These are phyloP conservation scores for Rubus parviflorus DNA, from an alignment of 306 rosid species.

Conservation along the genomic window DNA sequence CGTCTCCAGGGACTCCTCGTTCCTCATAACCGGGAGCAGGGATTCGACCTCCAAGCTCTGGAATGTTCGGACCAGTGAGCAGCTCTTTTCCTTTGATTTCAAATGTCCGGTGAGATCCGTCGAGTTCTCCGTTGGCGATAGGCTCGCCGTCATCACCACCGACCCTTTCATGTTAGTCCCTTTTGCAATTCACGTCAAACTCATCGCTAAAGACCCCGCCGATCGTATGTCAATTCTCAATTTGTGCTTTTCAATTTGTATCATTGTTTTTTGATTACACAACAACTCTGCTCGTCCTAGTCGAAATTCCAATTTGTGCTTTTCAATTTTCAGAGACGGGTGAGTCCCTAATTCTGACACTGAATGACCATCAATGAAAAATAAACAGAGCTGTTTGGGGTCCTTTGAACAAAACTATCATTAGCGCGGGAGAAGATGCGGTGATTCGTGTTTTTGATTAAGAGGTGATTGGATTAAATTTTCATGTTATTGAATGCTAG, in stretches of 20 bases:
- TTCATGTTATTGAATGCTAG: not conserved
- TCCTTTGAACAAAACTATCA: constrained; percentile 68
- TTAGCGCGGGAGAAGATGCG: constrained; percentile 87
- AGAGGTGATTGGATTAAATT: constrained; percentile 43
- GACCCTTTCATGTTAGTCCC: constrained; percentile 71
- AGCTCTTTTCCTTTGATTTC: constrained; percentile 59
- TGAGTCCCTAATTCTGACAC: constrained; percentile 52
- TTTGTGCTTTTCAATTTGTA: no score
- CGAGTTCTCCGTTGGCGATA: constrained; percentile 62
- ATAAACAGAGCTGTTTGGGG: constrained; percentile 95
- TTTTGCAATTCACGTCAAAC: constrained; percentile 69
- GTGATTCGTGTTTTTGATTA: constrained; percentile 81
- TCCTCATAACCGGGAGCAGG: constrained; percentile 73
- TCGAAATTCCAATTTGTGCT: no score
- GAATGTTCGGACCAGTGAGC: constrained; percentile 74
- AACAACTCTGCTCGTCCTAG: no score
- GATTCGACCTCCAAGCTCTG: constrained; percentile 76
- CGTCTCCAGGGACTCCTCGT: constrained; percentile 72
- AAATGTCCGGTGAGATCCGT: constrained; percentile 71
- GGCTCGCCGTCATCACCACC: constrained; percentile 60
- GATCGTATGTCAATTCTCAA: constrained; percentile 42
- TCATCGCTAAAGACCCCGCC: constrained; percentile 47
- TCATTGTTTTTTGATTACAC: no score
- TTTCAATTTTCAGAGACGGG: constrained; percentile 48
- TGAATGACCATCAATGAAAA: constrained; percentile 88